phyloP scores from a whole-genome alignment of 2,329 filamentous ascomycete species.

The Onygena corvina region DNA sequence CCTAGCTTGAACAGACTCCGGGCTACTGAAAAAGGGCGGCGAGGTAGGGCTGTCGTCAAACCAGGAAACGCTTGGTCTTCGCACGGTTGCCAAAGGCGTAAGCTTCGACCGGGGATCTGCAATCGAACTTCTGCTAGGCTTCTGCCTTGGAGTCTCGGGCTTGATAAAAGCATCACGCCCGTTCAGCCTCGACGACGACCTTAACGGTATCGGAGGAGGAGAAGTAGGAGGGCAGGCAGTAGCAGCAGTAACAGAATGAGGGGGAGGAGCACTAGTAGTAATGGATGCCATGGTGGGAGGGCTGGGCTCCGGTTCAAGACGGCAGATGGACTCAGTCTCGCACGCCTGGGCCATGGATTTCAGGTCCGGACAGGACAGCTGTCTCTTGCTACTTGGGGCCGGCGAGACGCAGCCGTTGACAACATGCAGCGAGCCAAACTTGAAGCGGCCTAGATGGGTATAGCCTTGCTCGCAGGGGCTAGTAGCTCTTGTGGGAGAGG shows the following conservation, averaged over 20 bases:
- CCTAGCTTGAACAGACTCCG: background rate
- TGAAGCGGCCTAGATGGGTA: background rate
- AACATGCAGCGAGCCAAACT: slow-evolving; percentile 4
- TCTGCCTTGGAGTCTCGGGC: background rate
- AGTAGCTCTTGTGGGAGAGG: background rate
- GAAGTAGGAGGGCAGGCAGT: background rate
- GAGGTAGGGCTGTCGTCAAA: slow-evolving; percentile 4
- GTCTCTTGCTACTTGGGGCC: background rate
- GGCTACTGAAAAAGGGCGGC: background rate
- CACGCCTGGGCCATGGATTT: background rate
- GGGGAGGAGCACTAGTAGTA: background rate
- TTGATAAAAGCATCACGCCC: background rate
- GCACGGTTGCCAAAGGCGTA: background rate
- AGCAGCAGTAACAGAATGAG: background rate
- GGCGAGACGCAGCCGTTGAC: slow-evolving; percentile 1
- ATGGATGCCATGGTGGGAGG: background rate
- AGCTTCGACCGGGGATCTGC: background rate
- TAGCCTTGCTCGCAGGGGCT: slow-evolving; percentile 2
- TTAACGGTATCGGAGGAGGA: background rate
- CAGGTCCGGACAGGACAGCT: slow-evolving; percentile 1
- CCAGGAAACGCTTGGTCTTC: slow-evolving; percentile 3
- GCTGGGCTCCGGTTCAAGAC: background rate
- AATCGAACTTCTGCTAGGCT: background rate
- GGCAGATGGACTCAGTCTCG: too few relatives aligned
- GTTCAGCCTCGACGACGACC: background rate